Evolutionary conservation across 345 rosid species (phyloP), one percentile per base, ranked within the genome.

Genomic region (Eucalyptus leucophloia): DNA sequence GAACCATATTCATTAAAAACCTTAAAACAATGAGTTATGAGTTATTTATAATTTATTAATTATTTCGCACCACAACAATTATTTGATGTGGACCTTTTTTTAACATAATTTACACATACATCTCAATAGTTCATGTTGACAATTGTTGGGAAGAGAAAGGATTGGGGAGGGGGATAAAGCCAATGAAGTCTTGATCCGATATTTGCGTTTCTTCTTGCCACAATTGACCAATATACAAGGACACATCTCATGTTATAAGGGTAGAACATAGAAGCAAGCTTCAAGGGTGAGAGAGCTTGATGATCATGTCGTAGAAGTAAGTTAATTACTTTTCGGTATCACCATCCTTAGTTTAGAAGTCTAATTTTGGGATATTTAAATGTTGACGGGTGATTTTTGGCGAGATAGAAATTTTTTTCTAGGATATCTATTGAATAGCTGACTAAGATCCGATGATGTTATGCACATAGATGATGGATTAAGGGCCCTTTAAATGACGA

Each of bases 51-150:
- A 28, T 62, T 60, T 60, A 60, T 60, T 62, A 62, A 62, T 4
- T 62, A 28, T 30, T 28, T 62, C 0, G 17, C 34, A 62, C 2
- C 4, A 30, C 1, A 3, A 13, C 1, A 62, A 6, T 60, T 62
- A 1, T 28, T 30, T 0, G 8, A 28, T 2, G 34, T 62, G 17
- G 32, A 28, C 1, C 12, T 62, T 28, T 60, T 60, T 14, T 62
- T 58, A 2, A 62, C 69, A 62, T 6, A 62, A 12, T 14, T 28
- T 13, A 13, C 17, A 12, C 8, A 62, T 62, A 30, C 69, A 62
- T 62, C 5, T 30, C 32, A 62, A 62, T 12, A 28, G 8, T 30
- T 62, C 34, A 13, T 14, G 8, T 62, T 2, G 32, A 62, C 9
- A 30, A 0, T 28, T 60, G 69, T 14, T 28, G 32, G 69, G 15